These are phyloP conservation scores for Isabelozyma pseudorhagii DNA, from an alignment of 805 yeast genomes.

Conservation along the genomic window DNA sequence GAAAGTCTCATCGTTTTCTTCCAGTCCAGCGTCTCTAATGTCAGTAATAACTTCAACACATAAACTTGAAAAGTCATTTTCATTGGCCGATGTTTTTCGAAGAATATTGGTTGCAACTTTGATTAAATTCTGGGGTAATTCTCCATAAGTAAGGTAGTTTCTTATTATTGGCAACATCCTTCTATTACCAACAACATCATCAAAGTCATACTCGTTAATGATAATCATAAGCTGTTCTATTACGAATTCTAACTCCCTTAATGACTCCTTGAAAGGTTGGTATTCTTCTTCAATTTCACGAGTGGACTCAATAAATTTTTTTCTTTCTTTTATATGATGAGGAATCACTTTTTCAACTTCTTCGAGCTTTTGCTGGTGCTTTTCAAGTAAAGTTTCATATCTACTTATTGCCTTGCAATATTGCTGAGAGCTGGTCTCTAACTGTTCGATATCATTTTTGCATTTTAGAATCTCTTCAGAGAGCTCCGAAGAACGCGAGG, in stretches of 20 bases:
- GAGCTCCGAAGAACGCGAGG: neutral
- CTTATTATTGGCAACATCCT: constrained; percentile 53
- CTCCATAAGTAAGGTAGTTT: constrained; percentile 54
- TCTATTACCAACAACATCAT: constrained; percentile 89
- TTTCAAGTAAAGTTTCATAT: neutral
- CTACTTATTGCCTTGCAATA: neutral
- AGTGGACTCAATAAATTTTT: constrained; percentile 6
- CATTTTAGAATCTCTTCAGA: neutral
- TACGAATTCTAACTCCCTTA: constrained; percentile 65
- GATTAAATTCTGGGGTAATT: constrained; percentile 51
- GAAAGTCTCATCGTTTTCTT: constrained; percentile 47
- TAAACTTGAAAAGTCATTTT: constrained; percentile 80
- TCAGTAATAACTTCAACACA: constrained; percentile 84
- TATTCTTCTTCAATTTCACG: constrained; percentile 18
- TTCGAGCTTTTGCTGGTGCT: neutral
- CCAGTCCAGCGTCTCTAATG: constrained; percentile 62
- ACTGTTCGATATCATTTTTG: neutral
- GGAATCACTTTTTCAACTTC: constrained; percentile 8
- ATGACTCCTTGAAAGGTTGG: constrained; percentile 38
- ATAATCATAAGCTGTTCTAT: constrained; percentile 68
- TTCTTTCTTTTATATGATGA: constrained; percentile 8
- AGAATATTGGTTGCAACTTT: constrained; percentile 62
- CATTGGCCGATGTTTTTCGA: constrained; percentile 68
- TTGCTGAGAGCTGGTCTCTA: neutral
- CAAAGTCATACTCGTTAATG: constrained; percentile 72